Conservation (phyloP, 352 stramenopile species). For the Phytophthora litchii region DNA sequence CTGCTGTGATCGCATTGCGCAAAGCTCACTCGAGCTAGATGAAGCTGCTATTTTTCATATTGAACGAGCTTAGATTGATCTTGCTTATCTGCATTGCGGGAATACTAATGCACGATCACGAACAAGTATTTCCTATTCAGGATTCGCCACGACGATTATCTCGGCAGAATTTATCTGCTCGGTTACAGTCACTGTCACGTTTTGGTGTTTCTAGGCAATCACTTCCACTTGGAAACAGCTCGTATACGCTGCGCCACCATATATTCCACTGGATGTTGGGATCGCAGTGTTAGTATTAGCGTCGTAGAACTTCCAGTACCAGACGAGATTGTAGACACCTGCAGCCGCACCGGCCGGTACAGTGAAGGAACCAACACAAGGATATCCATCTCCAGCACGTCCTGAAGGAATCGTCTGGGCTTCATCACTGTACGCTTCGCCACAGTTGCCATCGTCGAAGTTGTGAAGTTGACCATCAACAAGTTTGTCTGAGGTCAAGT, state of each 20-base stretch:
- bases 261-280: slow-evolving; percentile 47
- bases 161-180: slow-evolving; percentile 14
- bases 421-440: slow-evolving; percentile 49
- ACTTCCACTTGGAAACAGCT: slow-evolving; percentile 71
- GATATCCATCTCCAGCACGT: slow-evolving; percentile 55
- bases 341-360: slow-evolving; percentile 50
- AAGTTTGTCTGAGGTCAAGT: slow-evolving; percentile 59
- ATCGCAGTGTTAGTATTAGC: slow-evolving; percentile 52
- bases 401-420: slow-evolving; percentile 43
- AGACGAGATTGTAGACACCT: slow-evolving; percentile 69
- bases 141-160: slow-evolving; percentile 5
- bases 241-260: slow-evolving; percentile 63
- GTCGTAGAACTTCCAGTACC: slow-evolving; percentile 79
- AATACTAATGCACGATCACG: slow-evolving; percentile 12
- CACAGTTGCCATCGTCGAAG: slow-evolving; percentile 74
- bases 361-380: slow-evolving; percentile 55
- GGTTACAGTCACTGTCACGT: slow-evolving; percentile 5
- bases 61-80: slow-evolving; percentile 13
- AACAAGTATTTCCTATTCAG: slow-evolving; percentile 1
- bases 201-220: slow-evolving; percentile 12
- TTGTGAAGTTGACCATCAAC: slow-evolving; percentile 69
- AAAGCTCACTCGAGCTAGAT: slow-evolving; percentile 43
- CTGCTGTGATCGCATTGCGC: slow-evolving; percentile 67
- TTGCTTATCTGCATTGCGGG: slow-evolving; percentile 6
- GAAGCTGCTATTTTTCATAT: slow-evolving; percentile 1